phyloP scores from a whole-genome alignment of 305 asterid genomes.

The Fraxinus angustifolia region DNA sequence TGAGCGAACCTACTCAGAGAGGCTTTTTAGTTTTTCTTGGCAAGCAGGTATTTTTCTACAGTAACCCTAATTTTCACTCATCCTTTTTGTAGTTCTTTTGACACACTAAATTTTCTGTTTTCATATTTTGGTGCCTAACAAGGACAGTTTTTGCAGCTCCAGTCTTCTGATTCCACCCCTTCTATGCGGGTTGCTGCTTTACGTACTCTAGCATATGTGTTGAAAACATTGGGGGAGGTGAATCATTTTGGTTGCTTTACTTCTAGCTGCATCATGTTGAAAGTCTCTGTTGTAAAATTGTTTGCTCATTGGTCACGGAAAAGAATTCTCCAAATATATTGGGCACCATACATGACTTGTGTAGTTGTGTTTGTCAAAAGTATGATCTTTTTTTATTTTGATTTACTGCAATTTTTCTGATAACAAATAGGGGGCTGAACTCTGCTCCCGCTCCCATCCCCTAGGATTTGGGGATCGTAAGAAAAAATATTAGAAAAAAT shows the following conservation, averaged over 20 bases:
- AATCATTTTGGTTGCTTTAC: constrained; percentile 29
- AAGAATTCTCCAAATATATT: constrained; percentile 1
- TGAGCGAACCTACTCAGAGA: constrained; percentile 97
- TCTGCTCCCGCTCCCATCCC: constrained; percentile 1
- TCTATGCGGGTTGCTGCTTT: constrained; percentile 84
- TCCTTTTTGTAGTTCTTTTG: constrained; percentile 8
- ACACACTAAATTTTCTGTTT: constrained; percentile 4
- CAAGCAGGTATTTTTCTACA: constrained; percentile 62
- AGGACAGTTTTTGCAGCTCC: constrained; percentile 65
- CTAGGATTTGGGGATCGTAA: constrained; percentile 2
- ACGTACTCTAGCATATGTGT: constrained; percentile 74
- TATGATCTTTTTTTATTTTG: neutral
- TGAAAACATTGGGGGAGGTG: constrained; percentile 97
- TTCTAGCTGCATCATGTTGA: constrained; percentile 22
- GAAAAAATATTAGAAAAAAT: neutral
- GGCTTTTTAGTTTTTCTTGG: constrained; percentile 78
- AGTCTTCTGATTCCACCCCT: constrained; percentile 77
- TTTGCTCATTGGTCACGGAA: constrained; percentile 9
- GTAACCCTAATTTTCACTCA: constrained; percentile 19
- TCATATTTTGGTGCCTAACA: constrained; percentile 24
- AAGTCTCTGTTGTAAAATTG: constrained; percentile 7
- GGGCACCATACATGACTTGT: constrained; percentile 3
- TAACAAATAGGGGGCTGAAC: constrained; percentile 4
- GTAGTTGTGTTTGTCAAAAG: neutral
- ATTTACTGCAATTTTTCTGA: constrained; percentile 9